Evolutionary conservation across 768 basidiomycete genomes (phyloP).

Genomic region (Boletus speciosus): DNA sequence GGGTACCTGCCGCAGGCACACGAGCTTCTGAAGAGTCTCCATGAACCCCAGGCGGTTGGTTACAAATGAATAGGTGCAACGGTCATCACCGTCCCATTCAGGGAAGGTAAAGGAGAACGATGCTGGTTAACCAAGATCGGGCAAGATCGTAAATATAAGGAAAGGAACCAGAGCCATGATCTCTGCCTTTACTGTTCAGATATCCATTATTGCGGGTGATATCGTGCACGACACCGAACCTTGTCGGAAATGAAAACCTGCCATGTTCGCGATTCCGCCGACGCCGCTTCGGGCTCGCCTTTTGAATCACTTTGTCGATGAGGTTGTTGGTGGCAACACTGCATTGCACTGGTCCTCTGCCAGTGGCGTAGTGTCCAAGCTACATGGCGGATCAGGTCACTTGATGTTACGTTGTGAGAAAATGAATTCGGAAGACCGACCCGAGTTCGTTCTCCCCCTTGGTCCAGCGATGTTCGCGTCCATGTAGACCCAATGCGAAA

Average conservation of each 20-base stretch:
- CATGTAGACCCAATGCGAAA: slow-evolving; percentile 19
- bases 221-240: not conserved
- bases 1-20: not conserved
- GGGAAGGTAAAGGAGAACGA: slow-evolving; percentile 5
- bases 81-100: not conserved
- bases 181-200: not conserved
- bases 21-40: not conserved
- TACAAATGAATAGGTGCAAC: slow-evolving; percentile 9
- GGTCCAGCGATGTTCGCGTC: not conserved
- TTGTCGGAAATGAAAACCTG: slow-evolving; percentile 22
- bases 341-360: slow-evolving; percentile 16
- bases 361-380: slow-evolving; percentile 9
- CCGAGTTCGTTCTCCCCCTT: not conserved
- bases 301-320: slow-evolving; percentile 17
- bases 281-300: not conserved
- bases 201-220: not conserved
- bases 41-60: not conserved
- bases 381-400: not conserved
- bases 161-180: not conserved
- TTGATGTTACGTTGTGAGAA: not conserved
- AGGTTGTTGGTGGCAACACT: slow-evolving; percentile 12
- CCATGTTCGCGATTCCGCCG: not conserved
- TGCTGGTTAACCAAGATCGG: not conserved
- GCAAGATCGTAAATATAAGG: slow-evolving; percentile 11
- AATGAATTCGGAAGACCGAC: not conserved